Conservation (phyloP, 148 eudicot species). For the Nepenthes gracilis region DNA sequence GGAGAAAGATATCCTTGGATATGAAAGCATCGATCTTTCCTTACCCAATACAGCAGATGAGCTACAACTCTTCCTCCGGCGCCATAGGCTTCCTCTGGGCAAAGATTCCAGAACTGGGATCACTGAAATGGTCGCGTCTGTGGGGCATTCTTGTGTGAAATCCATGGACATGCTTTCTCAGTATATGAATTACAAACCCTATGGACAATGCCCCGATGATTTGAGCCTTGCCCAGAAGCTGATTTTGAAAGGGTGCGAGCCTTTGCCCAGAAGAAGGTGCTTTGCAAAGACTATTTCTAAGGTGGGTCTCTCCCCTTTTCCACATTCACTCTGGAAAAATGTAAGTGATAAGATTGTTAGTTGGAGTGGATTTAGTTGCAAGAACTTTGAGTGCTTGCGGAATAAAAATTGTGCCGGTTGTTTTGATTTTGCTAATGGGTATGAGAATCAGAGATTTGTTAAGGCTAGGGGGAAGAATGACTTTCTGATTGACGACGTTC, state of each 20-base stretch:
- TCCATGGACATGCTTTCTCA: constrained; percentile 49
- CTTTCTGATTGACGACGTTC: constrained; percentile 70
- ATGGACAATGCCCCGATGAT: constrained; percentile 78
- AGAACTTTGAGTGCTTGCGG: constrained; percentile 68
- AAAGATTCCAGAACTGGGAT: constrained; percentile 89
- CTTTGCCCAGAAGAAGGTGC: constrained; percentile 83
- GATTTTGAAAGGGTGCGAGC: constrained; percentile 67
- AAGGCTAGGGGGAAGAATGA: constrained; percentile 62
- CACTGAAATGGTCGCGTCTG: constrained; percentile 90
- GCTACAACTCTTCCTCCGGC: constrained; percentile 49
- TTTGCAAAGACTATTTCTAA: constrained; percentile 56
- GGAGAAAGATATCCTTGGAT: constrained; percentile 76
- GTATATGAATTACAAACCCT: constrained; percentile 61
- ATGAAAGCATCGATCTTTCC: constrained; percentile 61
- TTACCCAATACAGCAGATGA: constrained; percentile 46
- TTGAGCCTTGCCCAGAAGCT: constrained; percentile 65
- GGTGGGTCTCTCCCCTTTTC: constrained; percentile 46
- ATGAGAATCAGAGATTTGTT: constrained; percentile 51
- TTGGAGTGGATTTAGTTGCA: constrained; percentile 85
- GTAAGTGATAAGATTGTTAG: constrained; percentile 62
- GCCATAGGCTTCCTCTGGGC: constrained; percentile 63
- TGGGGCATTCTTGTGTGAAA: constrained; percentile 74
- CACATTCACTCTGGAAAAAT: constrained; percentile 65
- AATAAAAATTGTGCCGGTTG: constrained; percentile 64
- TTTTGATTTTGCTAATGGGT: constrained; percentile 52